Evolutionary conservation across 768 basidiomycete species (phyloP).

Genomic region (Suillus fuscotomentosus): DNA sequence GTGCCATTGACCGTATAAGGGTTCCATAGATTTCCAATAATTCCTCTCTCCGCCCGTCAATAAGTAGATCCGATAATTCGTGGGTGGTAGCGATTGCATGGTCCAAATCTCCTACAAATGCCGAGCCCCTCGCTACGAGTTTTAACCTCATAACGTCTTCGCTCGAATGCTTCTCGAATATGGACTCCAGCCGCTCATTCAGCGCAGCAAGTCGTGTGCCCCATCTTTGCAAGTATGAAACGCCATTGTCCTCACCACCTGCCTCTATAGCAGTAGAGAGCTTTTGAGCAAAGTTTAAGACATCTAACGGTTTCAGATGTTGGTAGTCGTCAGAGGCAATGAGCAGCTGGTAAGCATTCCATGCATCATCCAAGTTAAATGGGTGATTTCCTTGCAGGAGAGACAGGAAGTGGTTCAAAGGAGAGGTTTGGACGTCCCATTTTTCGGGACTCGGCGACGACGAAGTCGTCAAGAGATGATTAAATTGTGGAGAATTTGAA

Average conservation of each 20-base stretch:
- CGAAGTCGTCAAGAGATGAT: conserved; percentile 12
- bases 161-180: conserved; percentile 18
- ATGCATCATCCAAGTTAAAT: conserved; percentile 39
- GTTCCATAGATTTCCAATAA: conserved; percentile 35
- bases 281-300: conserved; percentile 26
- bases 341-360: conserved; percentile 35
- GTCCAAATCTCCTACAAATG: conserved; percentile 37
- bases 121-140: conserved; percentile 30
- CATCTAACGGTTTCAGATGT: conserved; percentile 16
- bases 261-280: conserved; percentile 17
- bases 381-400: conserved; percentile 17
- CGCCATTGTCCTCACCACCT: conserved; percentile 12
- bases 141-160: conserved; percentile 23
- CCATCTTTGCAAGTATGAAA: conserved; percentile 31
- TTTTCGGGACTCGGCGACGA: conserved; percentile 4
- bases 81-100: conserved; percentile 31
- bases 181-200: conserved; percentile 27
- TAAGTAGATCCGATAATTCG: conserved; percentile 21
- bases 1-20: conserved; percentile 35
- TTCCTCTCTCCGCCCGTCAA: conserved; percentile 18
- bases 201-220: conserved; percentile 36
- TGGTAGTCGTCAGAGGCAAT: neutral
- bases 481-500: conserved; percentile 6
- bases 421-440: conserved; percentile 1
- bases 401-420: conserved; percentile 15